Evolutionary conservation across 345 rosid species (phyloP), one percentile per base, ranked within the genome.

Genomic region (Lumnitzera littorea): DNA sequence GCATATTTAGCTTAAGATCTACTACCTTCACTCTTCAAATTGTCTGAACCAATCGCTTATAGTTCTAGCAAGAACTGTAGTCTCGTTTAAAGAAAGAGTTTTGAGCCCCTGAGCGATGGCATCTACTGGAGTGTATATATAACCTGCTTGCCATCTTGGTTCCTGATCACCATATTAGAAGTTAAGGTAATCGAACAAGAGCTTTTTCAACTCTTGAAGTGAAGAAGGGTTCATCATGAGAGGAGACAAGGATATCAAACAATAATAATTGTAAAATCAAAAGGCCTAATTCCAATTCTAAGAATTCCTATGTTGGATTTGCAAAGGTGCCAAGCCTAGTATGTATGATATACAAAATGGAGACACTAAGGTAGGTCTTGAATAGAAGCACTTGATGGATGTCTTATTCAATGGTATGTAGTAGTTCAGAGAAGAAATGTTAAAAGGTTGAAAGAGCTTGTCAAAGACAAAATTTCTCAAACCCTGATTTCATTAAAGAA

Each of bases 51-150:
- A 92, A 69, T 80, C 79, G 3, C 79, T 71, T 62, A 92, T 80
- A 48, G 90, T 80, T 76, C 77, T 78, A 2, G 91, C 67, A 48
- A 92, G 96, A 66, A 66, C 72, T 77, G 80, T 80, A 52, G 81
- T 84, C 52, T 92, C 96, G 57, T 66, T 82, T 52, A 92, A 71
- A 2, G 96, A 75, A 25, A 89, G 75, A n/a, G 86, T 73, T 74
- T 87, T 89, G 46, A 92, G 69, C 53, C 88, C 88, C 68, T 92
- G 96, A 70, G 83, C 96, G 65, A 92, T 73, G 69, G 96, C 96
- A 68, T 92, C 98, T 27, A 81, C 96, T 48, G 96, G 96, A 58
- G 96, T 89, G 70, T 92, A 89, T 46, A 76, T 62, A 53, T 65
- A 58, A 52, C 98, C 98, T 12, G 61, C 94, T 74, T 81, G 80